Conservation (phyloP, 176 grass and related monocot genomes). For the Oryza longistaminata region DNA sequence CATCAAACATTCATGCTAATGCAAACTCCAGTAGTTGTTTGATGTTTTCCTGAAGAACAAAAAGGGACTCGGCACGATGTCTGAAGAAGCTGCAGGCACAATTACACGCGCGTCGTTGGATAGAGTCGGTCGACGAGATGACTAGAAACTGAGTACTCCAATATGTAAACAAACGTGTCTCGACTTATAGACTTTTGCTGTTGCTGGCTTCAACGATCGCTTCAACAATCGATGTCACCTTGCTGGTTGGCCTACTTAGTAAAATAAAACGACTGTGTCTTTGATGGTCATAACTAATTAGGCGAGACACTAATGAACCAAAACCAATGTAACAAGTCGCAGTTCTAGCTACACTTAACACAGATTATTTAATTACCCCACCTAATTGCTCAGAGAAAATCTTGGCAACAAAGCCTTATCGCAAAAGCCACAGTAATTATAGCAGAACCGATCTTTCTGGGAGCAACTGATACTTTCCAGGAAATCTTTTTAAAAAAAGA, state of each 20-base stretch:
- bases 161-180: background rate
- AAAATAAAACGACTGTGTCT: background rate
- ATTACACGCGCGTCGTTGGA: background rate
- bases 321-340: background rate
- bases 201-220: too few relatives aligned
- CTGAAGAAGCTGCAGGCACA: background rate
- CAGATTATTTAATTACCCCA: background rate
- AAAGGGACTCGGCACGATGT: background rate
- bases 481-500: background rate
- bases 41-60: background rate
- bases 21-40: background rate
- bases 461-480: background rate
- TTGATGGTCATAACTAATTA: conserved; percentile 13
- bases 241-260: too few relatives aligned
- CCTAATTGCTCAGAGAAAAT: background rate
- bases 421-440: background rate
- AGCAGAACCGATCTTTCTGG: background rate
- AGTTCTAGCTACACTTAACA: background rate
- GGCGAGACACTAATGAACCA: background rate
- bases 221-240: too few relatives aligned
- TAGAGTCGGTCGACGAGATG: background rate
- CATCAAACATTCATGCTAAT: too few relatives aligned
- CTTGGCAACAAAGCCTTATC: background rate
- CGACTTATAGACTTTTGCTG: too few relatives aligned
- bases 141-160: background rate